Percentiles rank a stretch among this genome's conserved stretches.
Evolutionary conservation across 148 eudicot species (phyloP).

Genomic region (Rhododendron kiyosumense): DNA sequence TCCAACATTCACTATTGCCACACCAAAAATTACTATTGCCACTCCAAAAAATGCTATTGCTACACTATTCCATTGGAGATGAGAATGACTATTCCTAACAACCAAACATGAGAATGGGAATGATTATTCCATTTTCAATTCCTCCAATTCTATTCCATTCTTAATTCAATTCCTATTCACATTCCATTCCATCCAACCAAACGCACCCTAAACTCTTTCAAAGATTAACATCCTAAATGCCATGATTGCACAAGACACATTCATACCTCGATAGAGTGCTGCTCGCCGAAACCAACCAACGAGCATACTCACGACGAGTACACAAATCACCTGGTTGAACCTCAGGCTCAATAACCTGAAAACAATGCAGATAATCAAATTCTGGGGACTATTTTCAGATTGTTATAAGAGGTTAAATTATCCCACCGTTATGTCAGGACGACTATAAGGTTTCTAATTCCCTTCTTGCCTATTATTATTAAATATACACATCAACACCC

Average conservation of each 20-base stretch:
- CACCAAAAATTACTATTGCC: too few relatives aligned
- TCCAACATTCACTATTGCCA: too few relatives aligned
- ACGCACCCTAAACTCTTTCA: background rate
- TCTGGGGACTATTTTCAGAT: background rate
- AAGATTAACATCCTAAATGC: background rate
- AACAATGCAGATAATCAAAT: conserved; percentile 5
- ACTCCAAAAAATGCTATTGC: too few relatives aligned
- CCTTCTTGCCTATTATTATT: background rate
- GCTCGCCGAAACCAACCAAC: conserved; percentile 95
- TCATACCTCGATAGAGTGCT: conserved; percentile 84
- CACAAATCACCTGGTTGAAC: conserved; percentile 87
- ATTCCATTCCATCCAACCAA: too few relatives aligned
- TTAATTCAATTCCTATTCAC: too few relatives aligned
- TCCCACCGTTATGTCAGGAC: background rate
- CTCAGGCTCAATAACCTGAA: conserved; percentile 86
- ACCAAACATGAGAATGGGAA: too few relatives aligned
- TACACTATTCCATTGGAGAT: too few relatives aligned
- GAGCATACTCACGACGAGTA: conserved; percentile 96
- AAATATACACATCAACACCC: background rate
- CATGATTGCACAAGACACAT: conserved; percentile 4
- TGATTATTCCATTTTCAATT: too few relatives aligned
- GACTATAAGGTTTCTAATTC: background rate
- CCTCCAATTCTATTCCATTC: too few relatives aligned
- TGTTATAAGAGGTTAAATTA: background rate
- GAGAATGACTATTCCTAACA: too few relatives aligned